phyloP scores from a whole-genome alignment of 352 stramenopile species.

The Peronosclerospora sorghi region DNA sequence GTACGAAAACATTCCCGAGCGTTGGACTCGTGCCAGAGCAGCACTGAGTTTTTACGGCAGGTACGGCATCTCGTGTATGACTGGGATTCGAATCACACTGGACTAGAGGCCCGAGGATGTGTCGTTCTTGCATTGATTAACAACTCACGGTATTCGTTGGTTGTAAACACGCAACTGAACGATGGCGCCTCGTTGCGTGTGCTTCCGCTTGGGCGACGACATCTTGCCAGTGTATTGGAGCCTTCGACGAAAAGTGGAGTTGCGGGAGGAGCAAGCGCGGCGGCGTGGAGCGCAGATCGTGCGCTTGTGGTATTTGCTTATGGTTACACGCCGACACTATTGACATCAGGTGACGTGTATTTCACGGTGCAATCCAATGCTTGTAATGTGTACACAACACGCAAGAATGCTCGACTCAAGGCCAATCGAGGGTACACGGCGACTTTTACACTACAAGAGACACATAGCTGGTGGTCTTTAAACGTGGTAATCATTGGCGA shows the following conservation, averaged over 20 bases:
- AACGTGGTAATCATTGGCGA: conserved; percentile 76
- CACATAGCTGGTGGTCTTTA: conserved; percentile 68
- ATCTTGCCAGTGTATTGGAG: conserved; percentile 42
- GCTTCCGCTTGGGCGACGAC: conserved; percentile 41
- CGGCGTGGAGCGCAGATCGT: conserved; percentile 48
- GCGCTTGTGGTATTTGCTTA: conserved; percentile 70
- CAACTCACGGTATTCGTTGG: conserved; percentile 65
- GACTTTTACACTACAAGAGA: conserved; percentile 76
- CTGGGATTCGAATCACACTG: conserved; percentile 80
- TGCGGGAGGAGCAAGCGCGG: conserved; percentile 15
- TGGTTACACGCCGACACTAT: conserved; percentile 72
- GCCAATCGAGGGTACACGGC: conserved; percentile 72
- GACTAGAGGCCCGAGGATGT: conserved; percentile 62
- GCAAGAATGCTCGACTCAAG: conserved; percentile 62
- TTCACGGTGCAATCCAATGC: conserved; percentile 77
- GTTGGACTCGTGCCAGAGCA: conserved; percentile 33
- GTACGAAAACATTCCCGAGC: conserved; percentile 56
- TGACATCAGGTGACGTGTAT: conserved; percentile 77
- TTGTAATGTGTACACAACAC: conserved; percentile 71
- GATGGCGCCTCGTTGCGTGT: conserved; percentile 66
- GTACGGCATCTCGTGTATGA: conserved; percentile 73
- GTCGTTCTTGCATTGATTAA: conserved; percentile 67
- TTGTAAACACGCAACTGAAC: conserved; percentile 55
- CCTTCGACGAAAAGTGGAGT: conserved; percentile 1
- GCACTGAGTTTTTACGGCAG: conserved; percentile 44